Evolutionary conservation across 2,329 filamentous ascomycete species (phyloP).

Genomic region (Colletotrichum sp.): DNA sequence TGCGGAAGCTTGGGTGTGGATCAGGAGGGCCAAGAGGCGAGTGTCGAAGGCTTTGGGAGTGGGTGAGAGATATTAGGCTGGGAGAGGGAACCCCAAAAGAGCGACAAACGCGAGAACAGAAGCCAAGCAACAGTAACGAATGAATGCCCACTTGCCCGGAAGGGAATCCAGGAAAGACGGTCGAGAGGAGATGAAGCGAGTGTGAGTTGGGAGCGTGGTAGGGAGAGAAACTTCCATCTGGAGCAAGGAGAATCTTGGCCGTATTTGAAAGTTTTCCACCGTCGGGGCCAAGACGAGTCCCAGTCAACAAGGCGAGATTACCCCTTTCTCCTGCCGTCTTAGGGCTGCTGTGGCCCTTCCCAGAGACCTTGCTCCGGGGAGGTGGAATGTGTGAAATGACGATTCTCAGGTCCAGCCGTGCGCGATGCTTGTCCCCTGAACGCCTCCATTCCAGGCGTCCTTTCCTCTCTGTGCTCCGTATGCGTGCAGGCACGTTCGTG

Average conservation of each 20-base stretch:
- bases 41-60: not conserved
- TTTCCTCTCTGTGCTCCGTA: not conserved
- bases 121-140: conserved; percentile 5
- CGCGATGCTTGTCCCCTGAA: not conserved
- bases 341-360: not conserved
- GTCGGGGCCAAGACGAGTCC: not conserved
- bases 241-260: conserved; percentile 1
- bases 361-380: not conserved
- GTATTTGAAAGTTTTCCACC: conserved; percentile 12
- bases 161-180: not conserved
- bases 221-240: not conserved
- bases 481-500: not conserved
- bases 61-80: not conserved
- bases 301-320: not conserved
- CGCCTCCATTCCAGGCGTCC: not conserved
- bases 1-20: not conserved
- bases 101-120: not conserved
- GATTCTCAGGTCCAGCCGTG: conserved; percentile 2
- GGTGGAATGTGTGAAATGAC: conserved; percentile 12
- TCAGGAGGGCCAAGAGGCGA: not conserved
- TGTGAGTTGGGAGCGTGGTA: conserved; percentile 3
- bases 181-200: not conserved
- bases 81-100: not conserved
- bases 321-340: not conserved
- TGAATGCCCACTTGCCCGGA: conserved; percentile 11